Percentiles rank a stretch among this genome's conserved stretches.
phyloP scores from a whole-genome alignment of 73 alveolate genomes.

The Breviolum minutum region DNA sequence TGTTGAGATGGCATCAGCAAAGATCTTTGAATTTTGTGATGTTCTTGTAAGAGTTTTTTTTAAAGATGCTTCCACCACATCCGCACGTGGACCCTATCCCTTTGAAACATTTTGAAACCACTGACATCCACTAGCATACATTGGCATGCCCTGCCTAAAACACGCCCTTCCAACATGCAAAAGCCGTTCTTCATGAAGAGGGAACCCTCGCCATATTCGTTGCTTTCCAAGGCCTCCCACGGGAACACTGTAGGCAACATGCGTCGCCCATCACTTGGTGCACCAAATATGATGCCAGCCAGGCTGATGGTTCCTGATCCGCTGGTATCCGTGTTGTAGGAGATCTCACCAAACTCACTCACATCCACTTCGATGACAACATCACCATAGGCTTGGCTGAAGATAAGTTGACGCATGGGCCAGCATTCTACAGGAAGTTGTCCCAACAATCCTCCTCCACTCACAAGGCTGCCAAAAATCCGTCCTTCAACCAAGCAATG shows the following conservation, averaged over 20 bases:
- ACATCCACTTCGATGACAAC: conserved; percentile 6
- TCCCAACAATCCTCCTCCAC: conserved; percentile 24
- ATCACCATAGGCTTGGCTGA: background rate
- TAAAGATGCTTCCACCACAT: background rate
- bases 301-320: background rate
- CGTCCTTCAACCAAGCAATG: conserved; percentile 20
- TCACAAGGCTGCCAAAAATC: background rate
- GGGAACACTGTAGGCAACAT: conserved; percentile 2
- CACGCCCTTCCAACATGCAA: conserved; percentile 20
- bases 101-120: background rate
- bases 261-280: conserved; percentile 24
- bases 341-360: conserved; percentile 39
- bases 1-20: no score
- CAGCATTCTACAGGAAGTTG: conserved; percentile 42
- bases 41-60: no score
- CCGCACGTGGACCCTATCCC: background rate
- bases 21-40: no score
- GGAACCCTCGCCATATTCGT: background rate
- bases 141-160: background rate
- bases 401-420: conserved; percentile 35
- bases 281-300: conserved; percentile 36
- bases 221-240: background rate
- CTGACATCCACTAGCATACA: background rate
- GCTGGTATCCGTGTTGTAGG: background rate
- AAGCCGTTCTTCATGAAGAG: conserved; percentile 11